Percentiles rank a stretch among this genome's conserved stretches.
phyloP scores from a whole-genome alignment of 164 flowering plant genomes.

The Chloranthus sessilifolius region DNA sequence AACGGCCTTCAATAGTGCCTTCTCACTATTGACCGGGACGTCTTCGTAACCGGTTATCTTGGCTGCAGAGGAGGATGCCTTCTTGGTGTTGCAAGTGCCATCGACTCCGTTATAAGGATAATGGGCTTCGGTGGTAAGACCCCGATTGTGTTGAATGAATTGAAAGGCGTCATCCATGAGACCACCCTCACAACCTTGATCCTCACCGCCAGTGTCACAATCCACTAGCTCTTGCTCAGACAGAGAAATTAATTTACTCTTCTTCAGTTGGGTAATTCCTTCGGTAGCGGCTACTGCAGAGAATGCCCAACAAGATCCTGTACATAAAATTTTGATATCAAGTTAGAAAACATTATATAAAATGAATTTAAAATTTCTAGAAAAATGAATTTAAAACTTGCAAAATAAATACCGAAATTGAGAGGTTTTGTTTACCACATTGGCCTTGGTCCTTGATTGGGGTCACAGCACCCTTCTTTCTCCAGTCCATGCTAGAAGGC shows the following conservation, averaged over 20 bases:
- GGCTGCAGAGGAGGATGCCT: slow-evolving; percentile 7
- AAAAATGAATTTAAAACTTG: background rate
- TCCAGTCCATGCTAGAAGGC: slow-evolving; percentile 22
- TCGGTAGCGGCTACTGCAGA: slow-evolving; percentile 28
- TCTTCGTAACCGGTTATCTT: slow-evolving; percentile 18
- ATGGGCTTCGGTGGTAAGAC: slow-evolving; percentile 21
- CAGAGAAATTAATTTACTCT: slow-evolving; percentile 15
- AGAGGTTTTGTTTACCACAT: slow-evolving; percentile 21
- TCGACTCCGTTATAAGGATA: slow-evolving; percentile 17
- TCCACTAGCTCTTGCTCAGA: slow-evolving; percentile 28
- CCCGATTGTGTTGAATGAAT: slow-evolving; percentile 16
- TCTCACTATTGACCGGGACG: slow-evolving; percentile 22
- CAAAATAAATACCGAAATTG: background rate
- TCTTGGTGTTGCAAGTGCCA: slow-evolving; percentile 13
- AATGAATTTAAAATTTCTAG: background rate
- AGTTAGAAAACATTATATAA: background rate
- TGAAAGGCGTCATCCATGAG: slow-evolving; percentile 22
- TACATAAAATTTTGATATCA: background rate
- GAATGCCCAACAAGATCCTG: slow-evolving; percentile 29
- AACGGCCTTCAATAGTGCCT: slow-evolving; percentile 18
- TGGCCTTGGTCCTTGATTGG: slow-evolving; percentile 18
- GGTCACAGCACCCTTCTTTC: slow-evolving; percentile 25
- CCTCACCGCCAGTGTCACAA: slow-evolving; percentile 15
- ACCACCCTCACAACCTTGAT: slow-evolving; percentile 24
- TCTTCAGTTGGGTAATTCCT: slow-evolving; percentile 18